phyloP scores from a whole-genome alignment of 139 green algal species.

The Chlamydomonas sp. region DNA sequence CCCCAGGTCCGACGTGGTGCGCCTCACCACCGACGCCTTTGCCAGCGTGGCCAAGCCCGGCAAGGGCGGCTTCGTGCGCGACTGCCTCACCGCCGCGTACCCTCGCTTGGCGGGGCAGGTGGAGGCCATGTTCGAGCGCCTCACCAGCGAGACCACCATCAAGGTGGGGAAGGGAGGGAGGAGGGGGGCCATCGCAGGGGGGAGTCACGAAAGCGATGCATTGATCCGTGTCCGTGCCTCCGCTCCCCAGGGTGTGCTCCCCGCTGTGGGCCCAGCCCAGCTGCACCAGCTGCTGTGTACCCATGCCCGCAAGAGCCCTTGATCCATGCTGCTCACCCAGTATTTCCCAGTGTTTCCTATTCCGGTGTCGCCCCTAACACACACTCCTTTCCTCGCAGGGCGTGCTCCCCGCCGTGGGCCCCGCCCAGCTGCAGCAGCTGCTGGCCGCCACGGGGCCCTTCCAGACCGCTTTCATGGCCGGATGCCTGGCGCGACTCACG shows the following conservation, averaged over 20 bases:
- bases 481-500: conserved; percentile 71
- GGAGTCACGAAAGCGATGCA: neutral
- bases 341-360: too few species aligned
- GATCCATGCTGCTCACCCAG: too few species aligned
- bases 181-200: neutral
- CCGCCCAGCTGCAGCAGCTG: conserved; percentile 68
- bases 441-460: conserved; percentile 64
- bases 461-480: conserved; percentile 82
- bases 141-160: conserved; percentile 76
- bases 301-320: too few species aligned
- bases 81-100: conserved; percentile 79
- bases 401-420: conserved; percentile 53
- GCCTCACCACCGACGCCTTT: conserved; percentile 60
- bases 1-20: conserved; percentile 53
- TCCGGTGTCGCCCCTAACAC: too few species aligned
- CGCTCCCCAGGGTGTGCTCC: conserved; percentile 52
- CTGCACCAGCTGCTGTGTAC: conserved; percentile 62
- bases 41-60: conserved; percentile 54
- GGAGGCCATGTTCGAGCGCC: conserved; percentile 69
- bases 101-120: conserved; percentile 81
- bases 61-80: conserved; percentile 73
- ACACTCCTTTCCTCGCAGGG: conserved; percentile 46
- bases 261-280: conserved; percentile 60
- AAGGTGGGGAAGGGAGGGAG: conserved; percentile 45
- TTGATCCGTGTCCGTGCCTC: too few species aligned